phyloP scores from a whole-genome alignment of 257 asterid species.

The Plectranthus barbatus region DNA sequence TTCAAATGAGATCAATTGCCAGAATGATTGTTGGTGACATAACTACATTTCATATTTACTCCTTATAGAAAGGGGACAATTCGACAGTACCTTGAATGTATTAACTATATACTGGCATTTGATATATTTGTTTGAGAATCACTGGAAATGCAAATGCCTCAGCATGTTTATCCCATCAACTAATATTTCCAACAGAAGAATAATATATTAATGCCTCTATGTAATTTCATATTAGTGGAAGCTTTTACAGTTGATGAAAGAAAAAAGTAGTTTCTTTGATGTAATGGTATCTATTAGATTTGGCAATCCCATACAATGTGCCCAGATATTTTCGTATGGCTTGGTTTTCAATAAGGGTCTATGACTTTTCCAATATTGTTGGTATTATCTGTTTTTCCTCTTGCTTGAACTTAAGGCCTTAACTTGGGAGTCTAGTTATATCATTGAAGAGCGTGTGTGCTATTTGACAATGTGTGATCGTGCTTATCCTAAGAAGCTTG shows the following conservation, averaged over 20 bases:
- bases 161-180: not conserved
- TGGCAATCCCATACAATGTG: not conserved
- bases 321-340: not conserved
- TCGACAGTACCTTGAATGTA: not conserved
- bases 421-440: slow-evolving; percentile 54
- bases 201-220: not conserved
- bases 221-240: slow-evolving; percentile 4
- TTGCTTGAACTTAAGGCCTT: slow-evolving; percentile 30
- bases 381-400: not conserved
- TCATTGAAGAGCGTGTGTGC: slow-evolving; percentile 85
- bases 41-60: not conserved
- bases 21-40: not conserved
- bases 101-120: too few relatives aligned
- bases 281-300: not conserved
- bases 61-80: not conserved
- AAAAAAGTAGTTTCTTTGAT: not conserved
- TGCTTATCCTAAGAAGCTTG: slow-evolving; percentile 88
- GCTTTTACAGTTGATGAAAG: not conserved
- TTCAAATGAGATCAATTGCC: not conserved
- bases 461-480: slow-evolving; percentile 96
- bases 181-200: not conserved
- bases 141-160: not conserved
- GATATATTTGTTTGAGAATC: too few relatives aligned
- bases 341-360: not conserved
- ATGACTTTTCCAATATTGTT: not conserved